phyloP scores from a whole-genome alignment of 495 filamentous ascomycete genomes.

The Penicillium ochrochloron region DNA sequence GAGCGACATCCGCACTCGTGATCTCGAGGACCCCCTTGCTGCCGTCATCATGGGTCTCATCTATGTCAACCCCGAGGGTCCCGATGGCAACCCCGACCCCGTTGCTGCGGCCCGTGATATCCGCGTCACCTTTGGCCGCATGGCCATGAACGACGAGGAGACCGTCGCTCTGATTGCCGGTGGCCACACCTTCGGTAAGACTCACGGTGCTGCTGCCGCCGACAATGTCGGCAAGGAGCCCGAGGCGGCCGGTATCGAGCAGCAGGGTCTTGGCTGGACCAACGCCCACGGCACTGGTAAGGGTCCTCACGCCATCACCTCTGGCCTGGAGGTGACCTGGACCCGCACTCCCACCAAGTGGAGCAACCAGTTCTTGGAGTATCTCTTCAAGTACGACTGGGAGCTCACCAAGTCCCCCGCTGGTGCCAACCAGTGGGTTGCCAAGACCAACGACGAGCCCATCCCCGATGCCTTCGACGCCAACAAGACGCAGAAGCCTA shows the following conservation, averaged over 20 bases:
- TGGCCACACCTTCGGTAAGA: constrained; percentile 77
- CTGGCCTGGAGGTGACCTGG: constrained; percentile 75
- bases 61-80: constrained; percentile 78
- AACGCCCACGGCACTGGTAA: constrained; percentile 63
- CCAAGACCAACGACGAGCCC: constrained; percentile 64
- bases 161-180: constrained; percentile 76
- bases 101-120: constrained; percentile 70
- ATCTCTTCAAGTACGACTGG: constrained; percentile 78
- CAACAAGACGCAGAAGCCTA: constrained; percentile 66
- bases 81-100: constrained; percentile 70
- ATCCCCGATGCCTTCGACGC: constrained; percentile 71
- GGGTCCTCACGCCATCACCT: constrained; percentile 70
- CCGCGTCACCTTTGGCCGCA: constrained; percentile 70
- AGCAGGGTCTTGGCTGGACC: constrained; percentile 70
- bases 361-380: constrained; percentile 70
- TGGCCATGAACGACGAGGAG: constrained; percentile 81
- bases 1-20: constrained; percentile 59
- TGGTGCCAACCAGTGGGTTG: constrained; percentile 74
- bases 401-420: constrained; percentile 73
- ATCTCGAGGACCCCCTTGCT: constrained; percentile 65
- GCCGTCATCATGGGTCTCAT: constrained; percentile 75
- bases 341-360: constrained; percentile 71
- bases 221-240: constrained; percentile 66
- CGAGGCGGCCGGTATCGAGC: constrained; percentile 61
- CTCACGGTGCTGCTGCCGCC: constrained; percentile 66